Evolutionary conservation across 192 early-diverging fungal species (phyloP).

Genomic region (Coemansia sp.): DNA sequence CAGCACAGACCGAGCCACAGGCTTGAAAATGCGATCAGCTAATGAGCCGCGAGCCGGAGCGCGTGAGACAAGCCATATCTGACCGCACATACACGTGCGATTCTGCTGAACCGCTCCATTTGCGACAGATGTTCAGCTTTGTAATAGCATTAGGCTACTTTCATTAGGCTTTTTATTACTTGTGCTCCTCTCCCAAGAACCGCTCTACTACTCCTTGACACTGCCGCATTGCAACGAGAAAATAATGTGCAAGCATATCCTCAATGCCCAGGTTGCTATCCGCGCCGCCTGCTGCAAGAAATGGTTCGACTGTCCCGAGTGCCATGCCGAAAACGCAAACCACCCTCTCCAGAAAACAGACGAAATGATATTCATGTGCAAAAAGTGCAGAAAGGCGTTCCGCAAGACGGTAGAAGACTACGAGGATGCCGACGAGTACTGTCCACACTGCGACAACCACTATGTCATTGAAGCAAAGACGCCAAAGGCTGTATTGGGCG

Average conservation of each 20-base stretch:
- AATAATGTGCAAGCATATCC: slow-evolving; percentile 92
- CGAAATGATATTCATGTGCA: slow-evolving; percentile 97
- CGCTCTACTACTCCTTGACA: too few species aligned
- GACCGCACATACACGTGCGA: slow-evolving; percentile 2
- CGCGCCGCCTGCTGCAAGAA: slow-evolving; percentile 90
- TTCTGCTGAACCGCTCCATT: background rate
- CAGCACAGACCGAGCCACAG: background rate
- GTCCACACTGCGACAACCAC: slow-evolving; percentile 98
- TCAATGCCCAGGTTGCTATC: slow-evolving; percentile 95
- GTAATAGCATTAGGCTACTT: too few species aligned
- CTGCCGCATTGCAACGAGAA: background rate
- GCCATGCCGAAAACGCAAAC: slow-evolving; percentile 78
- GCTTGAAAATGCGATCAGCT: background rate
- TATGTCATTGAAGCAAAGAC: slow-evolving; percentile 92
- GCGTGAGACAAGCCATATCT: slow-evolving; percentile 13
- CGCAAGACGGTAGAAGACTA: slow-evolving; percentile 86
- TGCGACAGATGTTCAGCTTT: background rate
- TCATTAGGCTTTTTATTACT: too few species aligned
- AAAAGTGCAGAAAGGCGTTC: slow-evolving; percentile 99
- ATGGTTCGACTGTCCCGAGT: slow-evolving; percentile 98
- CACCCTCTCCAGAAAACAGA: slow-evolving; percentile 76
- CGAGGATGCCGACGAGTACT: slow-evolving; percentile 95
- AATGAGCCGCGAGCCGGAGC: background rate
- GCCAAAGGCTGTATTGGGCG: slow-evolving; percentile 77
- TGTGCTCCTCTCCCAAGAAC: background rate